phyloP scores from a whole-genome alignment of 352 stramenopile species.

The Globisporangium iwayamae region DNA sequence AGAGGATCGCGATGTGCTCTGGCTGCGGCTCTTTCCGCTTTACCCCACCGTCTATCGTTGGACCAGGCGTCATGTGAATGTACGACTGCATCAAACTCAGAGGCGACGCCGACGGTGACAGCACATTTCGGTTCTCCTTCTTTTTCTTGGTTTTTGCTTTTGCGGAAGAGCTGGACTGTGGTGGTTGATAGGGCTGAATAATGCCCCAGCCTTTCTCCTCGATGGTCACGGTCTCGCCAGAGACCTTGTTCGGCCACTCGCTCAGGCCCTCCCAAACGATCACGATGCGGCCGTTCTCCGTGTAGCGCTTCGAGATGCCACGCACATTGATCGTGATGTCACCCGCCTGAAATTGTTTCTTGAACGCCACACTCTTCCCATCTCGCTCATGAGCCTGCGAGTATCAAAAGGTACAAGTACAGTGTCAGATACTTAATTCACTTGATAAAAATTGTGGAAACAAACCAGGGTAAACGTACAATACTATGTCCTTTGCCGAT shows the following conservation, averaged over 20 bases:
- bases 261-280: constrained; percentile 12
- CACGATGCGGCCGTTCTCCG: constrained; percentile 10
- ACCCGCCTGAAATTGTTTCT: constrained; percentile 11
- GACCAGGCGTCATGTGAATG: constrained; percentile 7
- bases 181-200: constrained; percentile 7
- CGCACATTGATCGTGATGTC: background rate
- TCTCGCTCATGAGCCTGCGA: background rate
- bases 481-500: background rate
- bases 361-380: constrained; percentile 1
- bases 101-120: background rate
- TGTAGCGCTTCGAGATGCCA: constrained; percentile 10
- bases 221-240: constrained; percentile 9
- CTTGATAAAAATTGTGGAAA: background rate
- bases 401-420: background rate
- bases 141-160: too few species aligned
- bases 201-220: constrained; percentile 15
- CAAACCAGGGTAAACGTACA: background rate
- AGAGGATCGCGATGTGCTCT: constrained; percentile 12
- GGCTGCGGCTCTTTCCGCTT: background rate
- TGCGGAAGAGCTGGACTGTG: too few species aligned
- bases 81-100: constrained; percentile 15
- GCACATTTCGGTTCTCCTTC: too few species aligned
- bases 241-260: constrained; percentile 3
- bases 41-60: too few species aligned
- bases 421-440: background rate